Percentiles rank a stretch among this genome's conserved stretches.
Conservation (phyloP, 2,329 filamentous ascomycete species). For the Trichoderma guizhouense region DNA sequence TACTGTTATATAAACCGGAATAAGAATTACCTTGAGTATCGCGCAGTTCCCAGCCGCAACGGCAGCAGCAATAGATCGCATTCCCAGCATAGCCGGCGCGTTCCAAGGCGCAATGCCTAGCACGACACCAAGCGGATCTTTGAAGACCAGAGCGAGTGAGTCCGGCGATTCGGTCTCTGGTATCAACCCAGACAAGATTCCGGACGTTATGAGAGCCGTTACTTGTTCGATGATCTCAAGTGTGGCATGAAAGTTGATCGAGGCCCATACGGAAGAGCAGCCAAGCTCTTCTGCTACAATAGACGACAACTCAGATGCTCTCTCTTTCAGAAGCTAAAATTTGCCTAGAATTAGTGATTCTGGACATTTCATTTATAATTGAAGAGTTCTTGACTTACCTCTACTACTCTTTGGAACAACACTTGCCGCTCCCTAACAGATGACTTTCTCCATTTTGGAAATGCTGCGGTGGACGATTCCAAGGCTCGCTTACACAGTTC, state of each 20-base stretch:
- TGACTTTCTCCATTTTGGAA: slow-evolving; percentile 4
- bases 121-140: slow-evolving; percentile 26
- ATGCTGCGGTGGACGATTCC: slow-evolving; percentile 2
- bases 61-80: slow-evolving; percentile 23
- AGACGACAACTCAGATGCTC: background rate
- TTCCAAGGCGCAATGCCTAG: slow-evolving; percentile 32
- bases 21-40: slow-evolving; percentile 23
- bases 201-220: background rate
- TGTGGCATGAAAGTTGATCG: background rate
- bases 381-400: background rate
- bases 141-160: slow-evolving; percentile 16
- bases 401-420: slow-evolving; percentile 2
- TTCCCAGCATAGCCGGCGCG: slow-evolving; percentile 24
- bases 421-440: background rate
- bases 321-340: background rate
- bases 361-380: background rate
- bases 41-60: slow-evolving; percentile 27
- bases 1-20: background rate
- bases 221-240: slow-evolving; percentile 3
- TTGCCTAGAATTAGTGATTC: background rate
- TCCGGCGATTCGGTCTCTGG: background rate
- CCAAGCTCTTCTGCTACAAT: slow-evolving; percentile 4
- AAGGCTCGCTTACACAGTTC: background rate
- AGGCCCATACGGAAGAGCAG: background rate
- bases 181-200: background rate